Evolutionary conservation across 2,329 filamentous ascomycete genomes (phyloP), one percentile per base, ranked within the genome.

Genomic region (Aureobasidium sp.): DNA sequence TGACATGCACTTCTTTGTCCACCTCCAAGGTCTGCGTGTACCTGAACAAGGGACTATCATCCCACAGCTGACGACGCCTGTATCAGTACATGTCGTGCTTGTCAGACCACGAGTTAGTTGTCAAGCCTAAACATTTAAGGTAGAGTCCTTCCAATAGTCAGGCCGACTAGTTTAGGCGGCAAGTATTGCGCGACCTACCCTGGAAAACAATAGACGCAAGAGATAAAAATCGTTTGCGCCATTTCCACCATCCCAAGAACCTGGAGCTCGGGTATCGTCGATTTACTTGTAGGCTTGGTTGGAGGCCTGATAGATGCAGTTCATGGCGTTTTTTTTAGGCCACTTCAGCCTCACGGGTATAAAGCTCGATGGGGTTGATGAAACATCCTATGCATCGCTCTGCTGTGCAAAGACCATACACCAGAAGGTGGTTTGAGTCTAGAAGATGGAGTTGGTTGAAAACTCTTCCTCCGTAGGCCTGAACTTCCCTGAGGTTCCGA

Each of bases 1-100:
- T 17, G 50, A 15, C 2, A 37, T 39, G 8, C 13, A 39, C 36
- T 24, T 36, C 32, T 12, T 52, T 39, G 34, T 37, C 34, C 5
- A 24, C 1, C 24, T 39, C 20, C 20, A 7, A 36, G 20, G 2
- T 39, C 10, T 37, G 20, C 9, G 2, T 2, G 48, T 24, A 37
- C 24, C 20, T 3, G 13, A 5, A 55, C 15, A n/a, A 32, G 8
- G 24, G 24, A 55, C 26, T 9, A 12, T 7, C 6, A n/a, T 29
- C 15, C 26, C 37, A 37, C 15, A 55, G 51, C 51, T 55, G 36
- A 55, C 51, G 51, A 55, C 15, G 20, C 17, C 51, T 43, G 32
- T 55, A 37, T 55, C 20, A 20, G 51, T 55, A 43, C 51, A 41
- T 55, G 51, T 43, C 37, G 37, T 55, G 51, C 37, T n/a, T 55